Evolutionary conservation across 164 flowering plant genomes (phyloP), one percentile per base, ranked within the genome.

Genomic region (Euptelea pleiosperma): DNA sequence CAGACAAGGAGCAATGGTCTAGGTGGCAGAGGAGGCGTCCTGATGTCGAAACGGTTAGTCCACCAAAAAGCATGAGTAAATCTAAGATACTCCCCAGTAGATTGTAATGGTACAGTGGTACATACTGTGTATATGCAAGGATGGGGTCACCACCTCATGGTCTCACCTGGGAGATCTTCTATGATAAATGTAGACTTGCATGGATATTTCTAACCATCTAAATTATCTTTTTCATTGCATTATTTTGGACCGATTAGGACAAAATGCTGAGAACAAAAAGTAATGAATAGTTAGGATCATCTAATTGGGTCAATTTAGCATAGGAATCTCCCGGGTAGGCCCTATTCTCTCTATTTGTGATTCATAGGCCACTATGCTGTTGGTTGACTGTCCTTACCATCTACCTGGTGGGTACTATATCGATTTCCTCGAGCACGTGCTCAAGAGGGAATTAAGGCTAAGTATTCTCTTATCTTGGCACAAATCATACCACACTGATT

Each of bases 21-120:
- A 78, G 96, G 66, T 93, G 98, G 98, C 97, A 93, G 59, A 82
- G 94, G 68, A 80, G 87, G 72, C 70, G 81, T 11, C 96, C 97
- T 36, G 94, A 86, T 77, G 78, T 72, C 66, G 98, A 93, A 71
- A 93, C 96, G 76, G 98, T 92, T 45, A 65, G 91, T 77, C 18
- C 16, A 41, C 8, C 24, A 15, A 39, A 21, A 14, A n/a, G 8
- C 25, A 21, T 33, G 39, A 14, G 10, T 8, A 24, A 36, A 3
- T 19, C 25, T 30, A 9, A 11, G 28, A 24, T 19, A 12, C 4
- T 52, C 14, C 14, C 33, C 0, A 1, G 15, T 50, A 29, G n/a
- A 16, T 26, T 56, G 39, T 29, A 56, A 16, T 6, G 15, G 4
- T 15, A 29, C 30, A 35, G 29, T 56, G 36, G 18, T 41, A n/a